These are phyloP conservation scores for Globisporangium acanthophoron DNA, from an alignment of 352 stramenopile genomes.

Conservation along the genomic window DNA sequence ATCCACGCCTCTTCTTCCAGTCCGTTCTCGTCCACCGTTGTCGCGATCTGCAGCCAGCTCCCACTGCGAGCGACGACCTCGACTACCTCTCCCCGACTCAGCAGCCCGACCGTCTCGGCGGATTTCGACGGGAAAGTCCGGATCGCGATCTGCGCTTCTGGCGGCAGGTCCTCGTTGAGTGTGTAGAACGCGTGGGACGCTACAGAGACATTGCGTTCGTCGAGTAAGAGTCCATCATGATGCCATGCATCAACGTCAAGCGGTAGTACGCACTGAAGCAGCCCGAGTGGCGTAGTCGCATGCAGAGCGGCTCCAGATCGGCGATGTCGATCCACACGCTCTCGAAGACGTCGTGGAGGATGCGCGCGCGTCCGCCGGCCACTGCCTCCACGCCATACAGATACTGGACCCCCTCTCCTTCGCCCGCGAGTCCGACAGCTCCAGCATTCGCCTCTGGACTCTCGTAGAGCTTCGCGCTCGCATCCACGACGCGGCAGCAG, in stretches of 20 bases:
- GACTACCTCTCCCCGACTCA: slow-evolving; percentile 50
- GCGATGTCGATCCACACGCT: slow-evolving; percentile 51
- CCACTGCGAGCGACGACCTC: slow-evolving; percentile 40
- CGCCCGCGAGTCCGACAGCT: slow-evolving; percentile 26
- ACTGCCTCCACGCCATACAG: slow-evolving; percentile 43
- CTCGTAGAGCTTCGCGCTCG: slow-evolving; percentile 33
- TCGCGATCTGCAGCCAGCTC: slow-evolving; percentile 49
- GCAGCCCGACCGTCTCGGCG: slow-evolving; percentile 41
- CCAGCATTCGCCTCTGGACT: slow-evolving; percentile 19
- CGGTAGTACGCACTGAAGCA: slow-evolving; percentile 36
- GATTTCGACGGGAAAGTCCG: slow-evolving; percentile 56
- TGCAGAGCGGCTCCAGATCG: slow-evolving; percentile 40
- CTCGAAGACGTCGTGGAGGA: slow-evolving; percentile 41
- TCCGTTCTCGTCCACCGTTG: slow-evolving; percentile 1
- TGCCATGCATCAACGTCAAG: too few relatives aligned
- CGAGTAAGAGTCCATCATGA: background rate
- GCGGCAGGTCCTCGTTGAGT: slow-evolving; percentile 45
- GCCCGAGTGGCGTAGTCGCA: slow-evolving; percentile 29
- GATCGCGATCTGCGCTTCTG: slow-evolving; percentile 63
- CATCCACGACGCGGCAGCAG: slow-evolving; percentile 36
- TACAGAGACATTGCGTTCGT: slow-evolving; percentile 5
- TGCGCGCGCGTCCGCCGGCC: slow-evolving; percentile 17
- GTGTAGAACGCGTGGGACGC: slow-evolving; percentile 46
- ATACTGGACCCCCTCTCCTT: slow-evolving; percentile 24
- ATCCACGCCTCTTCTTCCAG: slow-evolving; percentile 40